Base-by-base conservation (phyloP, 495 filamentous ascomycete species). In the Aspergillus diversus region DNA sequence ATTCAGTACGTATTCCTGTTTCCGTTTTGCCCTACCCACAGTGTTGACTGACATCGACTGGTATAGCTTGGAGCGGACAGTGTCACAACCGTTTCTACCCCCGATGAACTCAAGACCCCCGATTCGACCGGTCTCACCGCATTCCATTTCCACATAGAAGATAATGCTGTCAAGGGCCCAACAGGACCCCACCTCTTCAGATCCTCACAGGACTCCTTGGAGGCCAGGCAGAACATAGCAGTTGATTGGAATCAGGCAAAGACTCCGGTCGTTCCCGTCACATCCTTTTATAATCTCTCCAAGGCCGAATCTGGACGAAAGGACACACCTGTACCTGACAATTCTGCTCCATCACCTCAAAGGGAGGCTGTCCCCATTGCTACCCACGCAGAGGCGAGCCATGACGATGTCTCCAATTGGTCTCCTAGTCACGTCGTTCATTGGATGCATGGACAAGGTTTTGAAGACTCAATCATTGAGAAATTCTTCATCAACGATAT, bases 401-500 rank as follows among this genome's bases (percentile, higher is more conserved):
- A 34, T n/a, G 47, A 60, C 16, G 68, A 73, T 33, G 70, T 76
- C 42, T 42, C 75, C 57, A 66, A 46, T 12, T 74, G 73, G 71
- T 42, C 67, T 0, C 67, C 71, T 15, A 81, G 84, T 57, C 86
- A 96, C 64, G 95, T 97, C 43, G 91, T 86, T 7, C 73, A 79
- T 33, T 96, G 92, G 90, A 90, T 97, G 90, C 81, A 83, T 31
- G 86, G 83, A 51, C 77, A 82, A 1, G 88, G 89, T 6, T 86
- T 92, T 65, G 92, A 97, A 56, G 76, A 84, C 11, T 75, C 80
- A 0, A 78, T 93, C 43, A 84, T 94, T 16, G 86, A 96, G 56
- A 90, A 88, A 68, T 97, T 99, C 66, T 81, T 90, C 59, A 81
- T 84, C 65, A 94, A 99, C 74, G 95, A 99, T 70, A 97, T 99